A percentile compares a stretch with the other conserved stretches of the same genome.
phyloP scores from a whole-genome alignment of 768 basidiomycete genomes.

The Coprinopsis sp. region DNA sequence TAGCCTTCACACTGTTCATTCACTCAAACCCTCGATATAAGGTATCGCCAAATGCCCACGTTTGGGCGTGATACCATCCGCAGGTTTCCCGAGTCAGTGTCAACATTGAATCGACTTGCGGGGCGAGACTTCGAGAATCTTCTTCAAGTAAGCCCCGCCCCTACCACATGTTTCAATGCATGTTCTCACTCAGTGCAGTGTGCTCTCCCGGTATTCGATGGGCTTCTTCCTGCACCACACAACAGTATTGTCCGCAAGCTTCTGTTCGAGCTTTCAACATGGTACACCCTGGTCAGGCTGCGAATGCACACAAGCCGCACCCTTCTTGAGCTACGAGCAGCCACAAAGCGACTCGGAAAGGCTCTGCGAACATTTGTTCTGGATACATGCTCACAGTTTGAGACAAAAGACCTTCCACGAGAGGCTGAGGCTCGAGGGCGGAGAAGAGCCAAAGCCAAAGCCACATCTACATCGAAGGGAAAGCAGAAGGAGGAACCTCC shows the following conservation, averaged over 20 bases:
- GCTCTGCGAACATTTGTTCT: neutral
- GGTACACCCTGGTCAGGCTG: conserved; percentile 10
- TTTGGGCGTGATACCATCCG: conserved; percentile 21
- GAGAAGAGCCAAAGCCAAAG: no score
- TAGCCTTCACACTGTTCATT: no score
- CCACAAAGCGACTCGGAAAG: neutral
- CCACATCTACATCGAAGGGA: no score
- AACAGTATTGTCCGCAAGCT: conserved; percentile 1
- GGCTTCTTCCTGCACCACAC: neutral
- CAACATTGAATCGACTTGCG: conserved; percentile 22
- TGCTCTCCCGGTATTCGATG: conserved; percentile 8
- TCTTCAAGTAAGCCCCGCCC: conserved; percentile 22
- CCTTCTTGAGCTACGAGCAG: neutral
- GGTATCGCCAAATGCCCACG: conserved; percentile 11
- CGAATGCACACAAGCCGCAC: conserved; percentile 5
- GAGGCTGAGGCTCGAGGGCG: no score
- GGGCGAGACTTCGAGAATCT: conserved; percentile 31
- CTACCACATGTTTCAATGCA: neutral
- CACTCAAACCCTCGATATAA: no score
- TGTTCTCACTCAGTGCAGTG: conserved; percentile 3
- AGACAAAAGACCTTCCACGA: no score
- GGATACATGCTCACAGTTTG: neutral
- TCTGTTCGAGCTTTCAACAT: neutral
- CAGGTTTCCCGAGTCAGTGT: conserved; percentile 19
- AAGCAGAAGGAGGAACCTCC: no score